Conservation (phyloP, 148 eudicot genomes). For the Amaranthus cruentus region DNA sequence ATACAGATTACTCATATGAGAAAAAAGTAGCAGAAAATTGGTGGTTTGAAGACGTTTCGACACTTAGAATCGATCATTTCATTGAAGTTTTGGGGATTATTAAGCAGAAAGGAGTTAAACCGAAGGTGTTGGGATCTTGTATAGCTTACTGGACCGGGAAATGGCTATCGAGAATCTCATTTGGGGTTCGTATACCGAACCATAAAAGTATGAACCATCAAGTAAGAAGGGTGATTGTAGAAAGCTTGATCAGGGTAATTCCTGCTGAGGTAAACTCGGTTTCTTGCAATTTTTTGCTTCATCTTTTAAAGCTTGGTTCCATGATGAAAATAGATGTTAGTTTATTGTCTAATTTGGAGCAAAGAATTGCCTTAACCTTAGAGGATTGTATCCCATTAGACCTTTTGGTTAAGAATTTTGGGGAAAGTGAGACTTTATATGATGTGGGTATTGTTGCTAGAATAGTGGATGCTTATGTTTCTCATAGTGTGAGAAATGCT, state of each 20-base stretch:
- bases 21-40: constrained; percentile 26
- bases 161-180: constrained; percentile 33
- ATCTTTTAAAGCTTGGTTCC: constrained; percentile 37
- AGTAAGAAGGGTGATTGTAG: constrained; percentile 32
- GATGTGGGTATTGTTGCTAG: constrained; percentile 34
- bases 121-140: constrained; percentile 41
- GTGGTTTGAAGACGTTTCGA: constrained; percentile 48
- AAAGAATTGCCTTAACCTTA: constrained; percentile 29
- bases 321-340: constrained; percentile 29
- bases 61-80: constrained; percentile 50
- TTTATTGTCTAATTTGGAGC: constrained; percentile 24
- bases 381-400: constrained; percentile 32
- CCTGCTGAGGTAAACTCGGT: constrained; percentile 42
- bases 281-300: constrained; percentile 39
- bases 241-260: constrained; percentile 35
- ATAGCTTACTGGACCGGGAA: constrained; percentile 47
- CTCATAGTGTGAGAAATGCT: constrained; percentile 12
- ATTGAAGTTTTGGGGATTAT: constrained; percentile 36
- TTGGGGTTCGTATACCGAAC: constrained; percentile 20
- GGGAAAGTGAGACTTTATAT: constrained; percentile 29
- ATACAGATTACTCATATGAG: constrained; percentile 6
- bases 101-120: constrained; percentile 33
- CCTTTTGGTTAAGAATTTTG: constrained; percentile 39
- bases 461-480: constrained; percentile 38
- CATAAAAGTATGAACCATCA: constrained; percentile 22